Evolutionary conservation across 352 stramenopile species (phyloP), one percentile per base, ranked within the genome.

Genomic region (Elongisporangium prolatum): DNA sequence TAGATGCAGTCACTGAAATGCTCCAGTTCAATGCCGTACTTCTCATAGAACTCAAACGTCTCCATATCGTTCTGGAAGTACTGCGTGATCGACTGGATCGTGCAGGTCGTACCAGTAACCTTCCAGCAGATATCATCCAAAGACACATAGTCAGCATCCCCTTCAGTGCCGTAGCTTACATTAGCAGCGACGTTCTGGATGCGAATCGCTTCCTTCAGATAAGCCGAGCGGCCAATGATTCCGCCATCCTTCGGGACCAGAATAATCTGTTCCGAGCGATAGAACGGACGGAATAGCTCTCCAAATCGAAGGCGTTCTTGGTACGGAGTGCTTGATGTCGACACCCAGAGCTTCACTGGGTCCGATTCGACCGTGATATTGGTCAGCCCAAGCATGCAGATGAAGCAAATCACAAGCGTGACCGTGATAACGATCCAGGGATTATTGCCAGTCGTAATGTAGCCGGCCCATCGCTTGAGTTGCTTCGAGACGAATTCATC

Each of bases 121-220:
- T 84, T 84, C 78, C 78, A 88, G 61, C 78, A 88, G 65, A 88
- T 84, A 28, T 85, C 74, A 40, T 77, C 65, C 11, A 88, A 56
- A 7, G 56, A 54, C 21, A 76, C 72, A 7, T 60, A 69, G 21
- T 63, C 50, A 9, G 50, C 25, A 28, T 72, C 44, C 22, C 70
- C 56, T 11, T 38, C 58, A 28, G 64, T 68, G n/a, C 64, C 72
- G 59, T 78, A 78, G 10, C 52, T 64, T 13, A 79, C 69, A 54
- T 72, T 56, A 4, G 72, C 72, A 9, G 71, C 68, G 51, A 80
- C 62, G 34, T 71, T 71, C 24, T 88, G 77, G 11, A 88, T 53
- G 18, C 68, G 71, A 21, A 88, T 79, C 0, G 77, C 63, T 52
- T 85, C 77, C 18, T 77, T 81, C 22, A 88, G 50, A 28, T 84